Evolutionary conservation across 192 early-diverging fungal genomes (phyloP), one percentile per base, ranked within the genome.

Genomic region (Radiomyces spectabilis): DNA sequence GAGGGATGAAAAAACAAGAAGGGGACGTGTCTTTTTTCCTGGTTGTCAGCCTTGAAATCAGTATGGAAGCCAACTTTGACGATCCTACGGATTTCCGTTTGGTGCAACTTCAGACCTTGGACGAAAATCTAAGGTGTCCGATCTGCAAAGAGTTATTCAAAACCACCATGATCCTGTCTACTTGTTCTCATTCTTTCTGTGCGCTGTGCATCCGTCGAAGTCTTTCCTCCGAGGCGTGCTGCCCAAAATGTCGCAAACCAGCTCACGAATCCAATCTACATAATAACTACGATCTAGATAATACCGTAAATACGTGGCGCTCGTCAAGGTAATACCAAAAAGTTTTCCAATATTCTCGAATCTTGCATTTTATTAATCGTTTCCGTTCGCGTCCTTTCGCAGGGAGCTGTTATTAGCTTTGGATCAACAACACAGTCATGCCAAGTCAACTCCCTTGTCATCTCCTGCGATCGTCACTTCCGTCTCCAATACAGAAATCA

Each of bases 151-250:
- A 90, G 43, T 73, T 79, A 39, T 77, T 80, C 30, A 42, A 68
- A 19, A 80, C 81, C 4, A 65, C 85, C 44, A 73, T 86, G 66
- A 75, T 79, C 4, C 50, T 81, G 3, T 41, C 76, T 10, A 57
- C 53, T n/a, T 91, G 88, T 60, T 69, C 65, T 0, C 88, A 91
- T 58, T 83, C 84, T 10, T 91, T 91, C 53, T 91, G 88, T 57
- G 86, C 88, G 13, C 71, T 80, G 13, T 91, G 88, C 51, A 77
- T 88, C 6, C 79, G 88, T 0, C 67, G 84, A 30, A 74, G 74
- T 42, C 59, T 88, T 24, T 66, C 65, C 26, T 66, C 71, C 30
- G 81, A 84, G 44, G 72, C 68, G 21, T 66, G 61, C 32, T 91
- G 88, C 42, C 88, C 88, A 5, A 72, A 80, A 5, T 91, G 88